Conservation (phyloP, 257 asterid genomes). For the Coffea canephora region DNA sequence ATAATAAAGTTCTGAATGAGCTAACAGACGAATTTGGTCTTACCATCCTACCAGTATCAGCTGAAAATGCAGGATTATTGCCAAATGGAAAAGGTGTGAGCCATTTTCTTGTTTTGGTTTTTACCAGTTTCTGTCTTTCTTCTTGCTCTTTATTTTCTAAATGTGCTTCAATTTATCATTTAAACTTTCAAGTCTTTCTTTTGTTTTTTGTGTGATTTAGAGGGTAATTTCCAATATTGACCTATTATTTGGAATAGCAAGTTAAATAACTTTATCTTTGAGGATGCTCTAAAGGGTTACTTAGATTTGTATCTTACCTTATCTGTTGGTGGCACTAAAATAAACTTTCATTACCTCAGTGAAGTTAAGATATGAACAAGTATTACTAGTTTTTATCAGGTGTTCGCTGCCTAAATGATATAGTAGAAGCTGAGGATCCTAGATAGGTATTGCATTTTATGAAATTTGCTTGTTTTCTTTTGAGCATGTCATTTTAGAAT, state of each 20-base stretch:
- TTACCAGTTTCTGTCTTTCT: background rate
- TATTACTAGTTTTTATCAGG: background rate
- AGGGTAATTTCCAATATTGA: background rate
- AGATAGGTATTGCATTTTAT: background rate
- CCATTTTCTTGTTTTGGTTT: background rate
- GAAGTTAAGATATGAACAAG: background rate
- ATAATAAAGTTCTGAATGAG: constrained; percentile 56
- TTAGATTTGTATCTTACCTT: background rate
- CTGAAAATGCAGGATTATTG: constrained; percentile 77
- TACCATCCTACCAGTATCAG: constrained; percentile 80
- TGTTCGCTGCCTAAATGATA: background rate
- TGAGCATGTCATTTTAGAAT: background rate
- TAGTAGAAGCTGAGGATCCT: background rate
- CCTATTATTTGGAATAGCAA: too few relatives aligned
- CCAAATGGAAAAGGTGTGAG: constrained; percentile 56
- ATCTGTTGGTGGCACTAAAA: background rate
- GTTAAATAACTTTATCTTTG: background rate
- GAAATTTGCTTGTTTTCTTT: background rate
- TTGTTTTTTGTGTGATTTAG: background rate
- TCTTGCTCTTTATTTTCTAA: background rate
- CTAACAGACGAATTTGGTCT: constrained; percentile 79
- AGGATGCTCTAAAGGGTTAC: background rate
- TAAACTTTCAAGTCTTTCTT: background rate
- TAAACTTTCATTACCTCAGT: background rate
- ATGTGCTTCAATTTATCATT: background rate